Conservation (phyloP, 2,329 filamentous ascomycete genomes). For the Xylaria sp. region DNA sequence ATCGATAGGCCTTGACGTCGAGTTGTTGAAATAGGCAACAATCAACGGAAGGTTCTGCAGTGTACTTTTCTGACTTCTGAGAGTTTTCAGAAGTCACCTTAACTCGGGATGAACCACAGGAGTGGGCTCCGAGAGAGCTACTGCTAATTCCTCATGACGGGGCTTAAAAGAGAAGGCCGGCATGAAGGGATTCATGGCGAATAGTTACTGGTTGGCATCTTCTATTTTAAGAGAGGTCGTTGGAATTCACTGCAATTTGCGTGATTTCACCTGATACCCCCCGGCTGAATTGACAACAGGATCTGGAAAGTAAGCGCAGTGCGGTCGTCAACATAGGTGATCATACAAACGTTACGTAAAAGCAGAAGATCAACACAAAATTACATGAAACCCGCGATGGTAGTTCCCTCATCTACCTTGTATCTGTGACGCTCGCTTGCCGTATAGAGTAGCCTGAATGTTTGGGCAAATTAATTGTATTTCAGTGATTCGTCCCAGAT, state of each 20-base stretch:
- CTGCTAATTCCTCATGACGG: background rate
- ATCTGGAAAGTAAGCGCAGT: conserved; percentile 24
- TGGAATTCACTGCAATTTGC: conserved; percentile 21
- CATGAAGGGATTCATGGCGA: background rate
- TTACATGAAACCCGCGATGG: background rate
- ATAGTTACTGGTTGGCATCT: background rate
- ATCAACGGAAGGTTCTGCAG: background rate
- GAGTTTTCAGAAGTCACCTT: background rate
- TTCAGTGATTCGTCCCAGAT: background rate
- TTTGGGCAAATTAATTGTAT: background rate
- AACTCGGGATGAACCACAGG: background rate
- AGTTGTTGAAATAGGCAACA: conserved; percentile 55
- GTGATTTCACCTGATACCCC: conserved; percentile 26
- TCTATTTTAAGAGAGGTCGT: conserved; percentile 10
- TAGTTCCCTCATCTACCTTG: background rate
- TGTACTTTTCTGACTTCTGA: background rate
- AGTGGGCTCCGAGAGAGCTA: background rate
- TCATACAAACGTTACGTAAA: conserved; percentile 13
- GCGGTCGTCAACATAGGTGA: conserved; percentile 16
- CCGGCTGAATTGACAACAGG: conserved; percentile 14
- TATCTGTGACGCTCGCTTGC: conserved; percentile 1
- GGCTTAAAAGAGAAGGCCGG: background rate
- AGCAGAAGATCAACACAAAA: conserved; percentile 3
- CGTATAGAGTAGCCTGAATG: background rate
- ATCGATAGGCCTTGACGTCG: conserved; percentile 97